Evolutionary conservation across 495 filamentous ascomycete species (phyloP), one percentile per base, ranked within the genome.

Genomic region (Penicillium malachiteum): DNA sequence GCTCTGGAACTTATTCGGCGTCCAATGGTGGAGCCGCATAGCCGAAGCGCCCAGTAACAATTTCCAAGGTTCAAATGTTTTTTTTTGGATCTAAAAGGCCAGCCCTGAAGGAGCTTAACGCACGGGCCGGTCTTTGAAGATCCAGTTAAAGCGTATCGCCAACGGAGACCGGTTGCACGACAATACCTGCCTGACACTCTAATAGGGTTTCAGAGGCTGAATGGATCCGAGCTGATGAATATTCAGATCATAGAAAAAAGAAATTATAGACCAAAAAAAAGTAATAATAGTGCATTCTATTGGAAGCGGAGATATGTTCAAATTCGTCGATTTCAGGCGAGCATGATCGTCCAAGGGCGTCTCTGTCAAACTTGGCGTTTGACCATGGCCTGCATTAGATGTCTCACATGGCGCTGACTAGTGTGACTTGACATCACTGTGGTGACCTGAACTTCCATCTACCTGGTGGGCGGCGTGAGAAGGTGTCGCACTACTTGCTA

Each of bases 111-210:
- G n/a, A n/a, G n/a, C n/a, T n/a, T n/a, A n/a, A n/a, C 48, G 64
- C 64, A 67, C 64, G 57, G 62, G 56, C 64, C 47, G 38, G 32
- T 30, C 50, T 42, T n/a, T 43, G 48, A 42, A 62, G 49, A 49
- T 54, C 60, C 59, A 66, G 65, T 60, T 56, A 59, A 70, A 72
- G 69, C 71, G 68, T 70, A 73, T 75, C 72, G 69, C 71, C 69
- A 73, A 68, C 65, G 70, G 69, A 67, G 59, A 60, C 53, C 42
- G 33, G 55, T 65, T 50, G 57, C 51, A 62, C 54, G 58, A 42
- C 43, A 31, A 12, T 12, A 11, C 18, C 47, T 48, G 11, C 32
- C 35, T 35, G 55, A 48, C 64, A 18, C 51, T 26, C 21, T 26
- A 26, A 64, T 52, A 64, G 64, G 55, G 64, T 53, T 67, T 65